phyloP scores from a whole-genome alignment of 306 rosid species.

The Oemleria cerasiformis region DNA sequence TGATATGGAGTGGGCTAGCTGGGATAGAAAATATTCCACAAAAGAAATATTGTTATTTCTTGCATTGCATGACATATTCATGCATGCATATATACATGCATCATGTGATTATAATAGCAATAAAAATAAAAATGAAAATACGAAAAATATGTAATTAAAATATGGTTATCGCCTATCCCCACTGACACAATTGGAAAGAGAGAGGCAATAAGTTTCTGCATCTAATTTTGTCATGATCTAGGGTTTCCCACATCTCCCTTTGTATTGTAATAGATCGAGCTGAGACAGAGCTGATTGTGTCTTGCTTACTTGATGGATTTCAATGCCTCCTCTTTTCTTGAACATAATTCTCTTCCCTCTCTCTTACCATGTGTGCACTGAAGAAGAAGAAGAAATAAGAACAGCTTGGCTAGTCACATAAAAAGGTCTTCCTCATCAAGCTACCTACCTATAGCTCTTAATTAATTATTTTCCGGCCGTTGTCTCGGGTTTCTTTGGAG shows the following conservation, averaged over 20 bases:
- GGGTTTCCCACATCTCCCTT: slow-evolving; percentile 32
- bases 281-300: slow-evolving; percentile 11
- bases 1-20: neutral
- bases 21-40: slow-evolving; percentile 13
- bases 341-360: slow-evolving; percentile 12
- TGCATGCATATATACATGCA: slow-evolving; percentile 37
- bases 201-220: slow-evolving; percentile 6
- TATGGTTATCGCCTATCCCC: slow-evolving; percentile 29
- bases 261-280: slow-evolving; percentile 9
- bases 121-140: neutral
- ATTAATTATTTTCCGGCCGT: too few species aligned
- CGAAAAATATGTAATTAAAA: slow-evolving; percentile 31
- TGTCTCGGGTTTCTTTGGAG: slow-evolving; percentile 7
- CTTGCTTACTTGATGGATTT: slow-evolving; percentile 24
- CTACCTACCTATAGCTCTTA: slow-evolving; percentile 15
- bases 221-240: slow-evolving; percentile 35
- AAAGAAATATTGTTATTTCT: slow-evolving; percentile 15
- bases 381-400: neutral
- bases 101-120: neutral
- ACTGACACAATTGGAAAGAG: slow-evolving; percentile 20
- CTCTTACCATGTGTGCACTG: slow-evolving; percentile 22
- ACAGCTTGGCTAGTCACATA: slow-evolving; percentile 5
- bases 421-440: slow-evolving; percentile 15
- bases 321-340: slow-evolving; percentile 20
- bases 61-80: slow-evolving; percentile 24